Evolutionary conservation across 2,329 filamentous ascomycete species (phyloP).

Genomic region (Talaromyces sp.): DNA sequence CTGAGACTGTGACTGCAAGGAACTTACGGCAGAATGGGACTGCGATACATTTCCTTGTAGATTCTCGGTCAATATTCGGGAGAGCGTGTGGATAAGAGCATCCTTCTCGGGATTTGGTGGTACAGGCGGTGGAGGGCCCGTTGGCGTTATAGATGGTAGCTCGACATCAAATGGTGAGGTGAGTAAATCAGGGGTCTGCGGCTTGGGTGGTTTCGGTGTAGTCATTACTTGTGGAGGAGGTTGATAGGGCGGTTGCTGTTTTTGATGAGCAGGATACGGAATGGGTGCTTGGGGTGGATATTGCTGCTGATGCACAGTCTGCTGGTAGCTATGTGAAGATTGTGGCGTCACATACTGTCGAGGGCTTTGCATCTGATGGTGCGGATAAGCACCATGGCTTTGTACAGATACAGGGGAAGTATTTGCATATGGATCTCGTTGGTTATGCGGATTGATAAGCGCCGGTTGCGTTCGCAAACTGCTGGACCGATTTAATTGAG

Average conservation of each 20-base stretch:
- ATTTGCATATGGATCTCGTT: background rate
- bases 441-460: background rate
- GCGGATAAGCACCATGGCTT: slow-evolving; percentile 6
- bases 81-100: slow-evolving; percentile 73
- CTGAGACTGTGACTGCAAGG: slow-evolving; percentile 72
- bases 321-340: background rate
- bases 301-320: slow-evolving; percentile 23
- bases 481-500: slow-evolving; percentile 31
- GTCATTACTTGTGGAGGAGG: slow-evolving; percentile 10
- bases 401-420: background rate
- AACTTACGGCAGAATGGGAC: slow-evolving; percentile 69
- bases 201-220: slow-evolving; percentile 17
- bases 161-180: slow-evolving; percentile 61
- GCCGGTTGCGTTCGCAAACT: slow-evolving; percentile 18
- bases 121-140: slow-evolving; percentile 70
- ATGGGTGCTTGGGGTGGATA: slow-evolving; percentile 12
- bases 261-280: slow-evolving; percentile 2
- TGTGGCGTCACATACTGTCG: slow-evolving; percentile 9
- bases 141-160: slow-evolving; percentile 46
- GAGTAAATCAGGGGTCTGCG: slow-evolving; percentile 55
- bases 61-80: slow-evolving; percentile 64
- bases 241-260: slow-evolving; percentile 11
- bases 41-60: slow-evolving; percentile 67
- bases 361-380: slow-evolving; percentile 9
- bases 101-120: slow-evolving; percentile 96